Evolutionary conservation across 1,139 yeast genomes (phyloP), one percentile per base, ranked within the genome.

Genomic region (Yamadazyma epiphylla): DNA sequence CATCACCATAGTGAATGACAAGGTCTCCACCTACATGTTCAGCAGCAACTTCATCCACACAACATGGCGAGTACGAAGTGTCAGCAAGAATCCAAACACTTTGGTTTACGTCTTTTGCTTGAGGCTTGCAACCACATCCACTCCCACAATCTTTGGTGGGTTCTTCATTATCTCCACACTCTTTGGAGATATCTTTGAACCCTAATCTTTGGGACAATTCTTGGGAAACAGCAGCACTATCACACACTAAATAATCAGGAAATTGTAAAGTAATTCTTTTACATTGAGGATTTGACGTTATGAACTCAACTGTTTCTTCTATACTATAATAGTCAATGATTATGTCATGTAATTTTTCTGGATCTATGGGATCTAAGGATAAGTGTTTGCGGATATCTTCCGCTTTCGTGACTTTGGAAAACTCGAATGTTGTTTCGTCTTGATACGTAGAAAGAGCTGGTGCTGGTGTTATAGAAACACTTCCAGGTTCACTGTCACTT

Each of bases 31-130:
- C 53, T 9, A 91, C 95, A 57, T 91, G 99, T 48, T 84, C 89
- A 1, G 96, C 95, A 0, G 98, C 97, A 14, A 91, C 95, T 49
- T 88, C 96, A 54, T 91, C 99, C 11, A 91, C 84, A 60, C 99
- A 91, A 55, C 98, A 91, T 0, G 96, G 72, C 15, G 96, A 86
- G 48, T 91, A 94, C 0, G 96, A 87, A 0, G 98, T 89, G 49
- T 94, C 99, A 0, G 97, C 99, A 24, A 91, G 60, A 11, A 82
- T 70, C 88, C 88, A 82, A 3, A 42, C 29, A 15, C 36, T 38
- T 27, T 38, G 43, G 5, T 25, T 13, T 13, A 10, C 14, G 25
- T 20, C 4, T 17, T 22, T 17, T 7, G 10, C 20, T 28, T 22
- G 17, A 5, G 12, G 15, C 25, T 25, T 19, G 25, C 33, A 28